Conservation (phyloP, 225 moss, liverwort and hornwort genomes). For the Ulota crispa region DNA sequence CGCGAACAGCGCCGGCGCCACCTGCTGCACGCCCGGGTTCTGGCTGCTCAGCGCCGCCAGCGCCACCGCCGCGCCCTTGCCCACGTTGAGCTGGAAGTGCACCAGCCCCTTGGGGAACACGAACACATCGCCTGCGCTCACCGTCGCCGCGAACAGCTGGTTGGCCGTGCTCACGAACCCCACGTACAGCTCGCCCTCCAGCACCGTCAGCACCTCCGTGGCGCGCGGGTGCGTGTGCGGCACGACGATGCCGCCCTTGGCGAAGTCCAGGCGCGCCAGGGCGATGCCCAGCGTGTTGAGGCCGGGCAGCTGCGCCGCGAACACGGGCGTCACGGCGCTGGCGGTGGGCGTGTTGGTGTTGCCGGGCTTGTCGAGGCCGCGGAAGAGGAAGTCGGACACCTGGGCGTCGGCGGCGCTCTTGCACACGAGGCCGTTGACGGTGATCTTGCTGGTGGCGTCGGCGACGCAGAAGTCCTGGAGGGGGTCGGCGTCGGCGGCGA, state of each 20-base stretch:
- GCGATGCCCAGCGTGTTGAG: no score
- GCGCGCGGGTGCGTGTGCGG: no score
- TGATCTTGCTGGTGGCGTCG: no score
- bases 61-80: not conserved
- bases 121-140: conserved; percentile 26
- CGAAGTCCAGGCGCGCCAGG: no score
- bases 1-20: conserved; percentile 16
- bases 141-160: conserved; percentile 22
- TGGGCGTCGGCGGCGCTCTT: not conserved
- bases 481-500: not conserved
- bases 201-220: no score
- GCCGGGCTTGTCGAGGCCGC: conserved; percentile 22
- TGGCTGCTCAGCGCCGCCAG: conserved; percentile 29
- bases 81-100: conserved; percentile 25
- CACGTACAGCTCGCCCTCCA: conserved; percentile 20
- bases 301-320: conserved; percentile 35
- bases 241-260: no score
- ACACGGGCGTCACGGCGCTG: no score
- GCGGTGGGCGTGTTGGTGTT: conserved; percentile 20
- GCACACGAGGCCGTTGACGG: no score
- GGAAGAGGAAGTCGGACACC: conserved; percentile 19
- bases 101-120: conserved; percentile 25
- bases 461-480: no score
- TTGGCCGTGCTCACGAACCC: conserved; percentile 33
- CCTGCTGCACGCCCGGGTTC: conserved; percentile 24